A percentile compares a stretch with the other conserved stretches of the same genome.
These are phyloP conservation scores for Trichoderma sp. DNA, from an alignment of 2,329 filamentous ascomycete species.

Conservation along the genomic window DNA sequence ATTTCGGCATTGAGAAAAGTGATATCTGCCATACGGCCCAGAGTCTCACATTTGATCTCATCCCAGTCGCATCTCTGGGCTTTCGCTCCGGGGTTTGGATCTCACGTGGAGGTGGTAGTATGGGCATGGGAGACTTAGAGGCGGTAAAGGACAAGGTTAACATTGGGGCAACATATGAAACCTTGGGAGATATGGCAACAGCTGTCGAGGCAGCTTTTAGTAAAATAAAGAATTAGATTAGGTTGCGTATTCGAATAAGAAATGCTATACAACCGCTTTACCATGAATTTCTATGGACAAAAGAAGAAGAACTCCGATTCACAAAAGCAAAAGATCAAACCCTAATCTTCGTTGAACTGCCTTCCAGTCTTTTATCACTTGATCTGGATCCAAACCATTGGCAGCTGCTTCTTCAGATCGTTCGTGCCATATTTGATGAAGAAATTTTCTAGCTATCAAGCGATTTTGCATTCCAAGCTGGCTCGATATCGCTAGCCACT, in stretches of 20 bases:
- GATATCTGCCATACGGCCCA: constrained; percentile 66
- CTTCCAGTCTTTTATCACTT: background rate
- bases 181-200: constrained; percentile 58
- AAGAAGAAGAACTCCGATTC: background rate
- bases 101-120: constrained; percentile 43
- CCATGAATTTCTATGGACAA: background rate
- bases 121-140: constrained; percentile 38
- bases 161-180: constrained; percentile 43
- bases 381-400: background rate
- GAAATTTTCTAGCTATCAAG: background rate
- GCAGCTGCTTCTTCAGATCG: background rate
- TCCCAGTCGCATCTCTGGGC: constrained; percentile 58
- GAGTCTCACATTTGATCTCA: constrained; percentile 64
- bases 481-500: background rate
- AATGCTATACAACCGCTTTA: background rate
- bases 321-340: constrained; percentile 6
- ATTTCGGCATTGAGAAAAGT: constrained; percentile 48
- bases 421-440: constrained; percentile 3
- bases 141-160: constrained; percentile 51
- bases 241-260: background rate
- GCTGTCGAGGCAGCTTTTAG: background rate
- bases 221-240: background rate
- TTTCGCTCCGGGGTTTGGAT: constrained; percentile 62
- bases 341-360: background rate
- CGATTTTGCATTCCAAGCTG: constrained; percentile 6